phyloP scores from a whole-genome alignment of 306 rosid species.

The Sesbania bispinosa region DNA sequence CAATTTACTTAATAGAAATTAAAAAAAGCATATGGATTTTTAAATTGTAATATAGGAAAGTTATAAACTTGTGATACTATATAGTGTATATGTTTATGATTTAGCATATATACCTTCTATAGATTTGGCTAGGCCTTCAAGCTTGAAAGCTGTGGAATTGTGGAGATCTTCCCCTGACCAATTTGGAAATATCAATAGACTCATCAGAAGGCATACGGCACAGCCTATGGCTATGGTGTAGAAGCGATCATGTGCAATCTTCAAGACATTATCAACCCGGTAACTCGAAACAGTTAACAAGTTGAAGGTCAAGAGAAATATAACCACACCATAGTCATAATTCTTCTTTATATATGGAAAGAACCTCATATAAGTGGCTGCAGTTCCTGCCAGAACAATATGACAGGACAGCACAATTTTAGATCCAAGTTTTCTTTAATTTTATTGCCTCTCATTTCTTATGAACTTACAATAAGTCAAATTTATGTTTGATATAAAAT shows the following conservation, averaged over 20 bases:
- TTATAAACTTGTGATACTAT: background rate
- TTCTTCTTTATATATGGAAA: constrained; percentile 75
- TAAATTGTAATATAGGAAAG: background rate
- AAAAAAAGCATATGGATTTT: background rate
- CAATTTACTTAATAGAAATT: too few species aligned
- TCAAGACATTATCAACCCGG: constrained; percentile 51
- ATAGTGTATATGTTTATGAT: background rate
- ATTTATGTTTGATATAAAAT: background rate
- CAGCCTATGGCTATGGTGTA: constrained; percentile 86
- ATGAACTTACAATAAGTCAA: background rate
- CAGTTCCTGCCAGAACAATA: constrained; percentile 53
- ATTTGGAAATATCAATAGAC: constrained; percentile 71
- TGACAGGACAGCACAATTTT: background rate
- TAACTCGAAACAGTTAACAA: constrained; percentile 72
- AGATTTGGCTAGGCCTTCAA: constrained; percentile 77
- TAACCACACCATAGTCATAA: constrained; percentile 79
- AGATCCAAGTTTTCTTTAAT: background rate
- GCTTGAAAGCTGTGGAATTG: constrained; percentile 56
- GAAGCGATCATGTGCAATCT: constrained; percentile 64
- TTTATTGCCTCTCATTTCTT: background rate
- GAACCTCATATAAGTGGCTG: constrained; percentile 79
- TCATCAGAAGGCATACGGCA: constrained; percentile 68
- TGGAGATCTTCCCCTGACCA: constrained; percentile 93
- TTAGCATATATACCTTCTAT: constrained; percentile 56
- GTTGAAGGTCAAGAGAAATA: constrained; percentile 80